Evolutionary conservation across 257 asterid genomes (phyloP).

Genomic region (Nicotiana attenuata): DNA sequence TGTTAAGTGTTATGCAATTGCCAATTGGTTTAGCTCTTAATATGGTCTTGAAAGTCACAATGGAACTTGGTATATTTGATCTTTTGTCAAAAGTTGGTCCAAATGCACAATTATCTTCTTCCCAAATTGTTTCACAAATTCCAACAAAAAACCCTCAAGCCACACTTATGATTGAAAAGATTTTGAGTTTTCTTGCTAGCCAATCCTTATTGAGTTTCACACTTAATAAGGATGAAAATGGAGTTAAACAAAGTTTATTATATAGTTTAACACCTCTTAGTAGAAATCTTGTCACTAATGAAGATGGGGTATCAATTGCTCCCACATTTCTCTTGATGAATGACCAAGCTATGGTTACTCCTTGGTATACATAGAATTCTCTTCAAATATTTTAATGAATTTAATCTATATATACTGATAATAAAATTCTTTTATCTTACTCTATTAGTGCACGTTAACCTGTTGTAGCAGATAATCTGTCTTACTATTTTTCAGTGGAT

Average conservation of each 20-base stretch:
- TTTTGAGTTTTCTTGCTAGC: constrained; percentile 11
- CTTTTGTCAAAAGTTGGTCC: constrained; percentile 10
- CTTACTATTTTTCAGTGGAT: neutral
- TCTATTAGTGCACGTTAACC: neutral
- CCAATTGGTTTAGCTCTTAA: neutral
- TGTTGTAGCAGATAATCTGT: neutral
- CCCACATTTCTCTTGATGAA: neutral
- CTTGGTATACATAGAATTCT: neutral
- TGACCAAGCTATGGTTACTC: constrained; percentile 6
- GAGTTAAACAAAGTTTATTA: neutral
- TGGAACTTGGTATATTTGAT: constrained; percentile 22
- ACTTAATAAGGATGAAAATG: neutral
- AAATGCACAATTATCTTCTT: constrained; percentile 1
- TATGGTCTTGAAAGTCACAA: constrained; percentile 16
- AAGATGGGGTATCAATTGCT: neutral
- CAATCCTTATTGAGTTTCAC: constrained; percentile 8
- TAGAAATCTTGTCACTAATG: neutral
- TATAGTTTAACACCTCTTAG: constrained; percentile 7
- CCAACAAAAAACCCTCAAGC: constrained; percentile 16
- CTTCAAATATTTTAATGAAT: neutral
- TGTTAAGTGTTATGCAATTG: neutral
- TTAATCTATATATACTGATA: no score
- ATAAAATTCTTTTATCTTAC: no score
- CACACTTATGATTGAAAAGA: constrained; percentile 11
- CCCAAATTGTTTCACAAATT: neutral